phyloP scores from a whole-genome alignment of 768 basidiomycete species.

The Collybia sp. region DNA sequence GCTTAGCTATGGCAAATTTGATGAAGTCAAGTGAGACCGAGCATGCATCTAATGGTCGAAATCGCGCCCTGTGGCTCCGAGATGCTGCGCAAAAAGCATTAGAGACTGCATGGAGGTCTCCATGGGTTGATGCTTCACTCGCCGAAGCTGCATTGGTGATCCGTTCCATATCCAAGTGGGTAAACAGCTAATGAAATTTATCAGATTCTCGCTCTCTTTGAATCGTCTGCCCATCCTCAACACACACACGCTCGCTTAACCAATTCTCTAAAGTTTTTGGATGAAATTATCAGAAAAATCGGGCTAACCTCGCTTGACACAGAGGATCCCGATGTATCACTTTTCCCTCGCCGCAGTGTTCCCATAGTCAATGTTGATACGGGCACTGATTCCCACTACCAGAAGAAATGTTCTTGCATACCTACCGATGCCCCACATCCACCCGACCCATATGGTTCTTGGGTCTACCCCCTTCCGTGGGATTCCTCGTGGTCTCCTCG shows the following conservation, averaged over 20 bases:
- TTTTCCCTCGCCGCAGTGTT: conserved; percentile 45
- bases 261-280: conserved; percentile 51
- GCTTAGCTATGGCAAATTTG: conserved; percentile 65
- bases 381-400: conserved; percentile 18
- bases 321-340: conserved; percentile 46
- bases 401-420: conserved; percentile 43
- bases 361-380: conserved; percentile 39
- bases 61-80: conserved; percentile 52
- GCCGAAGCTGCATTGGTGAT: conserved; percentile 70
- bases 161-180: not conserved
- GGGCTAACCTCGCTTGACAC: conserved; percentile 54
- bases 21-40: conserved; percentile 72
- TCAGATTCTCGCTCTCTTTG: conserved; percentile 74
- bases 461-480: conserved; percentile 58
- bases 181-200: not conserved
- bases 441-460: conserved; percentile 34
- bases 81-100: conserved; percentile 52
- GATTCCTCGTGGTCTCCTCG: conserved; percentile 47
- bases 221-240: conserved; percentile 67
- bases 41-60: conserved; percentile 46
- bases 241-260: conserved; percentile 52
- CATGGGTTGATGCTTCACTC: conserved; percentile 56
- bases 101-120: conserved; percentile 42
- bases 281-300: conserved; percentile 56
- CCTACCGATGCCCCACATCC: conserved; percentile 28